These are phyloP conservation scores for Crataegus laevigata DNA, from an alignment of 306 rosid genomes.

Conservation along the genomic window DNA sequence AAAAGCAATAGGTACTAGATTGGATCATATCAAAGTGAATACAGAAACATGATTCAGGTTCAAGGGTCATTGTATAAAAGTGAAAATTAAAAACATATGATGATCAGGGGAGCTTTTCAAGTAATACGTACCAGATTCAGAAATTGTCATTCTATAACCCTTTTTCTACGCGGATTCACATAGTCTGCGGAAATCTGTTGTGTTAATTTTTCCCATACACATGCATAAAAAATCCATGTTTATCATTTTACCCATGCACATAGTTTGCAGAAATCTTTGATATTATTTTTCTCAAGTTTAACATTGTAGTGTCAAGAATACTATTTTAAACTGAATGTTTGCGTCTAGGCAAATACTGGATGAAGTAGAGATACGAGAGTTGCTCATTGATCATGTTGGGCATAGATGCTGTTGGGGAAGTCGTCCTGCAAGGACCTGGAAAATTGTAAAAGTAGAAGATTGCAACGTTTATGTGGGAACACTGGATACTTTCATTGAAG, in stretches of 20 bases:
- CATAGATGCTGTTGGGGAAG: conserved; percentile 99
- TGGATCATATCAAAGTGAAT: not conserved
- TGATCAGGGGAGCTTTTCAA: not conserved
- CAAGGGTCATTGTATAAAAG: too few species aligned
- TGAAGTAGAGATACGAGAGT: conserved; percentile 89
- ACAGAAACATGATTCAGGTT: not conserved
- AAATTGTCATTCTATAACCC: not conserved
- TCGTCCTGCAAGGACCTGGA: conserved; percentile 96
- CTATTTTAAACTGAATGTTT: not conserved
- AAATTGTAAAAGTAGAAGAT: conserved; percentile 76
- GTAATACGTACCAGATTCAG: not conserved
- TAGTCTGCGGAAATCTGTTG: too few species aligned
- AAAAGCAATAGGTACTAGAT: not conserved
- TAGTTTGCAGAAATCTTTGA: not conserved
- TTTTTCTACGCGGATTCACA: not conserved
- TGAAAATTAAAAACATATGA: too few species aligned
- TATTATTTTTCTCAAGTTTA: not conserved
- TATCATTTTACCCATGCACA: not conserved
- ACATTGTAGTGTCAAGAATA: not conserved
- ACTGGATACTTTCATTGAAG: conserved; percentile 86
- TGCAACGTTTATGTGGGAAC: conserved; percentile 91
- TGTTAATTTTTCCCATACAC: not conserved
- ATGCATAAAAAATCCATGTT: not conserved
- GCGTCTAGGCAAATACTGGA: conserved; percentile 55
- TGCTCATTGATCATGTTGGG: conserved; percentile 92